Base-by-base conservation (phyloP, 2,329 filamentous ascomycete genomes). In the Aspergillus fumigatiaffinis region DNA sequence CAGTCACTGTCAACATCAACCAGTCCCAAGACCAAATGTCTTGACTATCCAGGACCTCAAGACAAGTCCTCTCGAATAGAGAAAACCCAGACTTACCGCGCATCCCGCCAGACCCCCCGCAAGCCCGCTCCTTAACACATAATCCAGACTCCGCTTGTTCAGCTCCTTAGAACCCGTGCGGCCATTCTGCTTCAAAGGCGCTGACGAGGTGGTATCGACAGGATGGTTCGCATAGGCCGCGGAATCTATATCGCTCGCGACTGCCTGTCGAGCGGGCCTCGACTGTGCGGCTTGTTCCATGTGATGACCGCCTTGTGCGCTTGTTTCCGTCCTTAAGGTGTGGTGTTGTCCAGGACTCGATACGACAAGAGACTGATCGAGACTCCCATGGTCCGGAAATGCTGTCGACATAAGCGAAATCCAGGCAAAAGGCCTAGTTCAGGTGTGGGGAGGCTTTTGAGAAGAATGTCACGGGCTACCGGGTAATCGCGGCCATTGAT, bases 31-130 rank as follows among this genome's bases (percentile, higher is more conserved):
- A 7, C 32, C 32, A 38, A 38, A 17, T 3, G 5, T 35, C 12
- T 35, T 14, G 12, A 17, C 32, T 35, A 17, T 35, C 14, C 3
- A 14, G 14, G 32, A 17, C 14, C 14, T 17, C 14, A 38, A 17
- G 29, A 3, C 4, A 32, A 14, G 29, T 6, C 29, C 12, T 5
- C 4, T 32, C 29, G 10, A 32, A 25, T 32, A 38, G 41, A 48
- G 55, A 35, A 50, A 59, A 35, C 35, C 9, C 8, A 28, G 58
- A 80, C 89, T 68, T 85, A 96, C 92, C 63, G 91, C 92, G 78
- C 92, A 96, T 63, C 93, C 94, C 53, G 94, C 94, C 58, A 97
- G 65, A 17, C 94, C 94, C 50, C 94, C 94, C 2, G 94, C 93
- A 32, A 96, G 77, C 35, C 90, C 91, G 60, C 89, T 94, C 66